Evolutionary conservation across 805 yeast species (phyloP), one percentile per base, ranked within the genome.

Genomic region (Yarrowia osloensis): DNA sequence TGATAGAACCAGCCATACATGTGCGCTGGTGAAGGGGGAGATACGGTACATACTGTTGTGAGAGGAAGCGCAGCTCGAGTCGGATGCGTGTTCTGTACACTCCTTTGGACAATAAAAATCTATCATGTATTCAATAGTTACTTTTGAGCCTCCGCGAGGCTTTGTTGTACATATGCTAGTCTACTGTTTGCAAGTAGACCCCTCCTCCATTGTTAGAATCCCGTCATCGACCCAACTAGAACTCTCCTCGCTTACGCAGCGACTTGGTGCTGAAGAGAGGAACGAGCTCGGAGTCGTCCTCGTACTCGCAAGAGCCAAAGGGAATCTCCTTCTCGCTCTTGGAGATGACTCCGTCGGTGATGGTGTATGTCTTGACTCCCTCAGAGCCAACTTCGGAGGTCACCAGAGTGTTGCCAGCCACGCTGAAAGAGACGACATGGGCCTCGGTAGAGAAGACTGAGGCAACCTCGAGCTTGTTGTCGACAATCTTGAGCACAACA

Each of bases 231-330:
- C 7, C 46, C 29, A 9, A 26, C n/a, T 46, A 61, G n/a, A 61
- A 79, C 73, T 86, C 89, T 57, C 88, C 87, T 73, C 87, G 83
- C 75, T 86, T 86, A 71, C 88, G 82, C 73, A 86, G 80, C 21
- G 82, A 74, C 68, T 80, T 79, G 57, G 81, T 75, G 66, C 79
- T 77, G 72, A 84, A 85, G 72, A 86, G 79, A 19, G 87, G 84
- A 65, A 81, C 81, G 62, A 83, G 26, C 79, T 82, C 63, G 57
- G 77, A 76, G 12, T 75, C 74, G 52, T 78, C 76, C 15, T 72
- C 69, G 3, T 69, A 70, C 54, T 61, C 66, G 33, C 40, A 31
- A n/a, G 66, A 61, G 22, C 66, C 66, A 24, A 44, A 81, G 73
- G 17, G 72, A 66, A 15, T 70, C 65, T 9, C 69, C 65, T 1